phyloP scores from a whole-genome alignment of 2,329 filamentous ascomycete genomes.

The Paecilomyces formosus region DNA sequence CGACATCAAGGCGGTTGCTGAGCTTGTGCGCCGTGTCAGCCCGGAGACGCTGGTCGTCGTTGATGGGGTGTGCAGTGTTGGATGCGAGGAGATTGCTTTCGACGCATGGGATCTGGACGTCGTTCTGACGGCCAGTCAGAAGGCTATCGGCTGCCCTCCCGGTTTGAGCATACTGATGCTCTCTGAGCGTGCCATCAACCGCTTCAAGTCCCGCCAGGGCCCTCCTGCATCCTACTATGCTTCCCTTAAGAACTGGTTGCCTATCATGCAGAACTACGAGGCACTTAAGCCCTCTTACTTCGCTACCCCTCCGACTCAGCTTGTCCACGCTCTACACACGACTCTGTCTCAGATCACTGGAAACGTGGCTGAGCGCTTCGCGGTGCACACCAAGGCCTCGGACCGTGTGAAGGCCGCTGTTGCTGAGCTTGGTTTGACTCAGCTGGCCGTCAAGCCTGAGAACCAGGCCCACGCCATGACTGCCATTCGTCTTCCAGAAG shows the following conservation, averaged over 20 bases:
- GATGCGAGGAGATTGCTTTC: conserved; percentile 90
- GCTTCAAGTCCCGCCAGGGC: conserved; percentile 71
- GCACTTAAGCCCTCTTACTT: conserved; percentile 97
- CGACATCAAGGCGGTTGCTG: conserved; percentile 76
- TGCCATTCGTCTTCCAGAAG: conserved; percentile 88
- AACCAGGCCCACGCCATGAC: conserved; percentile 98
- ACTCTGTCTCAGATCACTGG: conserved; percentile 77
- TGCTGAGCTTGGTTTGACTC: conserved; percentile 72
- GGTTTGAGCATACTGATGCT: conserved; percentile 92
- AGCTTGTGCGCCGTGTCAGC: conserved; percentile 76
- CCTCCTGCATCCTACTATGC: conserved; percentile 87
- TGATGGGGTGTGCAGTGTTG: conserved; percentile 95
- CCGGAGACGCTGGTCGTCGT: conserved; percentile 88
- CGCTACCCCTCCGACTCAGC: conserved; percentile 88
- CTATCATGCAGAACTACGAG: conserved; percentile 99
- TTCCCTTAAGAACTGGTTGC: conserved; percentile 94
- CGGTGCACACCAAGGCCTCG: conserved; percentile 68
- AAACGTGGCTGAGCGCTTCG: conserved; percentile 74
- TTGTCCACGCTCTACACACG: conserved; percentile 88
- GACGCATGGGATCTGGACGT: conserved; percentile 91
- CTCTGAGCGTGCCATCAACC: conserved; percentile 77
- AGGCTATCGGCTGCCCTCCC: conserved; percentile 92
- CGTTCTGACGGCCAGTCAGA: conserved; percentile 90
- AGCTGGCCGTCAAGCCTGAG: conserved; percentile 75
- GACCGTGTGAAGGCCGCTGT: conserved; percentile 82